Conservation (phyloP, 1,139 yeast genomes). For the Lipomyces yarrowii region DNA sequence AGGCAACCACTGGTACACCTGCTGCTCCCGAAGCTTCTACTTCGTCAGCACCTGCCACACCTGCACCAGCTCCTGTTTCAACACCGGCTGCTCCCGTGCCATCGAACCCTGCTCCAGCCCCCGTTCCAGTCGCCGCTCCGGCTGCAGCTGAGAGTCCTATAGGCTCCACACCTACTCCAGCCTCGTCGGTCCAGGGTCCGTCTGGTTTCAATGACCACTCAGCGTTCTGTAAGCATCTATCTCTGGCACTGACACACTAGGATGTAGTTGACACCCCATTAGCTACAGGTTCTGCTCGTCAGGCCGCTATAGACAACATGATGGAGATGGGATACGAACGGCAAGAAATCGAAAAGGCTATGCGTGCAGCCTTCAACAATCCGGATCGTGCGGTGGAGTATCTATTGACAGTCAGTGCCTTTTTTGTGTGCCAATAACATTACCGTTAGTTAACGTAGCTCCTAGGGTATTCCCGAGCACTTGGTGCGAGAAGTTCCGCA, state of each 20-base stretch:
- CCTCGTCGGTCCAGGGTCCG: conserved; percentile 37
- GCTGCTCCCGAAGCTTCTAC: conserved; percentile 35
- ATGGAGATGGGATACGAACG: conserved; percentile 97
- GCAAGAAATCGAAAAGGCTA: conserved; percentile 82
- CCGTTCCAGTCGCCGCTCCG: conserved; percentile 38
- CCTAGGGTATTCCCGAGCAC: conserved; percentile 68
- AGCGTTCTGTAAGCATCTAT: conserved; percentile 49
- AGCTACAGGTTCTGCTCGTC: conserved; percentile 67
- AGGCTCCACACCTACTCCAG: conserved; percentile 38
- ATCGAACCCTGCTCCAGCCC: conserved; percentile 32
- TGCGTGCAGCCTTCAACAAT: conserved; percentile 94
- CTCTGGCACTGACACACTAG: no score
- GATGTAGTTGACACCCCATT: conserved; percentile 16
- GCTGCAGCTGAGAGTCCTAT: conserved; percentile 41
- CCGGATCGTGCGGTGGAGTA: conserved; percentile 99
- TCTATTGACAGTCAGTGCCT: conserved; percentile 62
- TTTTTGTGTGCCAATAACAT: neutral
- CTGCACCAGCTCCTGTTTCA: conserved; percentile 36
- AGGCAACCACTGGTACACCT: conserved; percentile 36
- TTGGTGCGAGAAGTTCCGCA: conserved; percentile 44
- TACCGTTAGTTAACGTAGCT: neutral
- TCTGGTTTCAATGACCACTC: conserved; percentile 42
- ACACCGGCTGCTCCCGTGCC: conserved; percentile 38
- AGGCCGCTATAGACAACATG: conserved; percentile 72
- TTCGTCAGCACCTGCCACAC: conserved; percentile 35